These are phyloP conservation scores for Colletotrichum plurivorum DNA, from an alignment of 2,329 filamentous ascomycete genomes.

Conservation along the genomic window DNA sequence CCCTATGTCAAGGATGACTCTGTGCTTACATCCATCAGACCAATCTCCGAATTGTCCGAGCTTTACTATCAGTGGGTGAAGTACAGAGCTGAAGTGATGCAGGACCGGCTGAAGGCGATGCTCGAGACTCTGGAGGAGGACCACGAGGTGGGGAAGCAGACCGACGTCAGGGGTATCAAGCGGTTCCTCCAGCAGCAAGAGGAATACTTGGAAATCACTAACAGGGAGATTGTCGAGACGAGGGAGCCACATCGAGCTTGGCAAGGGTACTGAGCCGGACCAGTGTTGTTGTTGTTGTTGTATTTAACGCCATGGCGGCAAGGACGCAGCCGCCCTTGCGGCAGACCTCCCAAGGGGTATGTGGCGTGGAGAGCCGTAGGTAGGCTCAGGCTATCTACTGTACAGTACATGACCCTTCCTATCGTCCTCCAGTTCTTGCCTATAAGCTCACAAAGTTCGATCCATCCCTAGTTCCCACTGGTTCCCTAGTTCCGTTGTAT, in stretches of 20 bases:
- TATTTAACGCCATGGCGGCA: too few species aligned
- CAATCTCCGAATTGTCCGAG: slow-evolving; percentile 64
- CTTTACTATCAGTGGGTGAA: slow-evolving; percentile 74
- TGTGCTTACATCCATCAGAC: slow-evolving; percentile 71
- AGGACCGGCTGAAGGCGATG: slow-evolving; percentile 60
- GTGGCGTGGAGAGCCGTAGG: too few species aligned
- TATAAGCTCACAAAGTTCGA: too few species aligned
- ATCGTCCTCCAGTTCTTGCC: too few species aligned
- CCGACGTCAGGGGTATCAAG: background rate
- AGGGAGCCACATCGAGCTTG: background rate
- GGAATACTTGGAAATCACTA: slow-evolving; percentile 7
- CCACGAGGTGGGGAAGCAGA: slow-evolving; percentile 3
- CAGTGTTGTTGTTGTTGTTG: too few species aligned
- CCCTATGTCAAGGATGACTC: slow-evolving; percentile 60
- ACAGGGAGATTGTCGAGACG: slow-evolving; percentile 3
- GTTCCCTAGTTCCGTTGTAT: too few species aligned
- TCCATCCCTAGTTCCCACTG: too few species aligned
- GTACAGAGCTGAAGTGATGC: slow-evolving; percentile 74
- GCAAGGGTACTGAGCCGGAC: slow-evolving; percentile 4
- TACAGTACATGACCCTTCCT: too few species aligned
- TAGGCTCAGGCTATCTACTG: too few species aligned
- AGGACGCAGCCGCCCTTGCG: too few species aligned
- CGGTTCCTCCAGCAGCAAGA: background rate
- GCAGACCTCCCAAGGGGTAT: too few species aligned
- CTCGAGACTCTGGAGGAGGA: slow-evolving; percentile 21